phyloP scores from a whole-genome alignment of 2,329 filamentous ascomycete genomes.

The Sarocladium kiliense region DNA sequence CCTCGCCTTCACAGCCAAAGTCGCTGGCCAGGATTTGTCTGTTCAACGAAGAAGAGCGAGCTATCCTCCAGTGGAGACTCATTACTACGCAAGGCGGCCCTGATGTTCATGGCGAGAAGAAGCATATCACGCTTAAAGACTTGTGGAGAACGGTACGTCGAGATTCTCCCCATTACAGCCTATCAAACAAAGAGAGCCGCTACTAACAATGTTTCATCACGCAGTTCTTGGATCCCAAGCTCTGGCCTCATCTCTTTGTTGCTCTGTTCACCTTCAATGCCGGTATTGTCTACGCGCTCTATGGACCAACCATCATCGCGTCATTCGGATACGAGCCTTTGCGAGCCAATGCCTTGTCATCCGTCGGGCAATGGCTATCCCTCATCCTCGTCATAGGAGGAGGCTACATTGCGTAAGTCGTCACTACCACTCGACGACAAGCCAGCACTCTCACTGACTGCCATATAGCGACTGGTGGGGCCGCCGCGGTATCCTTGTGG shows the following conservation, averaged over 20 bases:
- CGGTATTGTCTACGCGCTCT: not conserved
- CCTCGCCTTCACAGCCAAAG: not conserved
- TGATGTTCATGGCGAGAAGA: too few relatives aligned
- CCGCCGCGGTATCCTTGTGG: not conserved
- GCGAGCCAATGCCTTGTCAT: not conserved
- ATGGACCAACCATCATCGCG: not conserved
- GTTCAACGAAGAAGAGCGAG: not conserved
- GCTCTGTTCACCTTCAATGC: not conserved
- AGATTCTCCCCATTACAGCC: too few relatives aligned
- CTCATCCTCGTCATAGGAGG: not conserved
- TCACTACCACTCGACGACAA: not conserved
- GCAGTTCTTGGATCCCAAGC: not conserved
- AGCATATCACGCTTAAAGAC: too few relatives aligned
- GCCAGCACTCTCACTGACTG: not conserved
- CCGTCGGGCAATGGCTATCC: not conserved
- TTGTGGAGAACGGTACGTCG: too few relatives aligned
- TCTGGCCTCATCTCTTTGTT: not conserved
- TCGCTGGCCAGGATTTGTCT: not conserved
- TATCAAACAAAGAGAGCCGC: too few relatives aligned
- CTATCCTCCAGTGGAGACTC: too few relatives aligned
- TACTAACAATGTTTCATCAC: not conserved
- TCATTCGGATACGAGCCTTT: not conserved
- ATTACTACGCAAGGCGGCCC: too few relatives aligned
- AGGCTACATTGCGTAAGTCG: not conserved
- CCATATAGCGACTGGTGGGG: not conserved